A percentile compares a stretch with the other conserved stretches of the same genome.
Conservation (phyloP, 345 rosid genomes). For the Dipteronia dyeriana region DNA sequence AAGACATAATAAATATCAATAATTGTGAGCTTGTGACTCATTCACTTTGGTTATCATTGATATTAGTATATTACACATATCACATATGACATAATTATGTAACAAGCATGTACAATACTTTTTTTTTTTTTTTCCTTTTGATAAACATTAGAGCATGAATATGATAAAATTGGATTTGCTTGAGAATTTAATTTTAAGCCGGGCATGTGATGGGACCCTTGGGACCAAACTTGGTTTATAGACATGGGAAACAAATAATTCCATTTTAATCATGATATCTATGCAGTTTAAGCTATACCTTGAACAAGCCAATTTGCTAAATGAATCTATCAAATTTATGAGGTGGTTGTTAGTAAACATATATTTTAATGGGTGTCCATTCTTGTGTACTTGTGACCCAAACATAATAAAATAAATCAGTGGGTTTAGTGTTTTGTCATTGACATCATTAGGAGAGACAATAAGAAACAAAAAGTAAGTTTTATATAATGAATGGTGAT, state of each 20-base stretch:
- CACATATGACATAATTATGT: neutral
- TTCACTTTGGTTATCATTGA: constrained; percentile 4
- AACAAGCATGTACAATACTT: neutral
- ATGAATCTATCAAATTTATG: neutral
- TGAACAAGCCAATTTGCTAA: neutral
- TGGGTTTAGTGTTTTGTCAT: neutral
- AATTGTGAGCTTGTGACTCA: neutral
- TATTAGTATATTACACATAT: neutral
- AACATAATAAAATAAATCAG: neutral
- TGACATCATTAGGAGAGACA: constrained; percentile 26
- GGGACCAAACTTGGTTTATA: constrained; percentile 6
- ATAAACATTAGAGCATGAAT: neutral
- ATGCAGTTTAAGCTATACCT: neutral
- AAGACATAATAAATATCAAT: constrained; percentile 10
- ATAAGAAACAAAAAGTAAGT: constrained; percentile 3
- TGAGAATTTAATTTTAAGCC: neutral
- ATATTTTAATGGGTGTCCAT: neutral
- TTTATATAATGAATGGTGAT: neutral
- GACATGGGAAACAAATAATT: constrained; percentile 15
- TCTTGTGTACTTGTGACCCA: neutral
- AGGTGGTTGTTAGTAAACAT: neutral
- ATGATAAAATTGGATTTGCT: neutral
- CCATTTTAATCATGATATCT: constrained; percentile 2
- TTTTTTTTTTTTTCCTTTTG: too few species aligned
- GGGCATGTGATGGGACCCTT: neutral